phyloP scores from a whole-genome alignment of 208 protist species.

The Acanthamoeba castellanii region DNA sequence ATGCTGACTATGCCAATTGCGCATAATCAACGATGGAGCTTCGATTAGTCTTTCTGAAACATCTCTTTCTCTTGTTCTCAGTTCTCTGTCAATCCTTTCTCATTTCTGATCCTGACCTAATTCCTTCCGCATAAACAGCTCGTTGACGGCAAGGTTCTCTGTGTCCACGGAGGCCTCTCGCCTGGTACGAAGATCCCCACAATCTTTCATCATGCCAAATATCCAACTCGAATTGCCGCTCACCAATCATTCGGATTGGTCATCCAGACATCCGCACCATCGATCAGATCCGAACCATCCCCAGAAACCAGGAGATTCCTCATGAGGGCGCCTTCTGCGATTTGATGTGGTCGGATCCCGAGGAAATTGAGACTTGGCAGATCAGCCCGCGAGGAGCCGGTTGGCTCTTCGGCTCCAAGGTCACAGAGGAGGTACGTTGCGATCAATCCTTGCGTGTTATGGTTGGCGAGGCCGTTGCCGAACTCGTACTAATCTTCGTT shows the following conservation, averaged over 20 bases:
- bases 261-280: slow-evolving; percentile 88
- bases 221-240: slow-evolving; percentile 2
- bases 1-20: slow-evolving; percentile 55
- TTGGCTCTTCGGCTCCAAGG: slow-evolving; percentile 93
- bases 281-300: slow-evolving; percentile 94
- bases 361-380: slow-evolving; percentile 94
- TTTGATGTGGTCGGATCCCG: slow-evolving; percentile 95
- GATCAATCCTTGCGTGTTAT: neutral
- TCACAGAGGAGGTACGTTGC: slow-evolving; percentile 83
- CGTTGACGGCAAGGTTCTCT: slow-evolving; percentile 91
- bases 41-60: slow-evolving; percentile 67
- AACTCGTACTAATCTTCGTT: neutral
- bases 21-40: neutral
- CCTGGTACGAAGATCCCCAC: slow-evolving; percentile 75
- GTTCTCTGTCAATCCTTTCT: slow-evolving; percentile 6
- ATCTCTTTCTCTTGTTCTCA: neutral
- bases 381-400: slow-evolving; percentile 93
- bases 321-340: slow-evolving; percentile 94
- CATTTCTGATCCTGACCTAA: neutral
- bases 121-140: slow-evolving; percentile 74
- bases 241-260: neutral
- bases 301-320: slow-evolving; percentile 93
- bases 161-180: slow-evolving; percentile 93
- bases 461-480: neutral
- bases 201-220: neutral